Evolutionary conservation across 352 stramenopile genomes (phyloP).

Genomic region (Aphanomyces euteiches): DNA sequence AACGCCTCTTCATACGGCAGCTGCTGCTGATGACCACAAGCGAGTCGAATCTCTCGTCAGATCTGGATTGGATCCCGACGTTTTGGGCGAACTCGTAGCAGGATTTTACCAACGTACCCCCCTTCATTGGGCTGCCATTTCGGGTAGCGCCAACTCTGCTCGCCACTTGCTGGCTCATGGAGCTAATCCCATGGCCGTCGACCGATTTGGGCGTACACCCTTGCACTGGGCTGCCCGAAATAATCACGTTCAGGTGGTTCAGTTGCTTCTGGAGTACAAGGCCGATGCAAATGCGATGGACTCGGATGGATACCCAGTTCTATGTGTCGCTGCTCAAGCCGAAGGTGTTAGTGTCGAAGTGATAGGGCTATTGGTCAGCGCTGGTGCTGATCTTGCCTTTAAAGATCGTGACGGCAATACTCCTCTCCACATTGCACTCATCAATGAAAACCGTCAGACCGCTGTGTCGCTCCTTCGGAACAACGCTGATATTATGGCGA

Average conservation of each 20-base stretch:
- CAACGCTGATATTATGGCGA: constrained; percentile 63
- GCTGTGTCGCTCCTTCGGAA: constrained; percentile 66
- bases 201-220: constrained; percentile 57
- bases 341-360: constrained; percentile 51
- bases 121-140: constrained; percentile 68
- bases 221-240: constrained; percentile 76
- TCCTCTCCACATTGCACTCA: constrained; percentile 65
- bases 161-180: constrained; percentile 43
- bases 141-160: constrained; percentile 42
- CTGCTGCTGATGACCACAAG: constrained; percentile 46
- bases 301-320: constrained; percentile 43
- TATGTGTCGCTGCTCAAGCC: constrained; percentile 63
- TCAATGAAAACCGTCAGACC: constrained; percentile 62
- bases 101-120: constrained; percentile 64
- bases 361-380: constrained; percentile 43
- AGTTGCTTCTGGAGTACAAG: constrained; percentile 41
- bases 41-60: constrained; percentile 48
- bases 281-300: constrained; percentile 49
- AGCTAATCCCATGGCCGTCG: constrained; percentile 53
- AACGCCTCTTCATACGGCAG: constrained; percentile 68
- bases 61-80: constrained; percentile 43
- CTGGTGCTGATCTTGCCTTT: constrained; percentile 45
- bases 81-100: constrained; percentile 52
- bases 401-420: constrained; percentile 51
- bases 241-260: constrained; percentile 52